Evolutionary conservation across 2,329 filamentous ascomycete genomes (phyloP).

Genomic region (Colletotrichum tanaceti): DNA sequence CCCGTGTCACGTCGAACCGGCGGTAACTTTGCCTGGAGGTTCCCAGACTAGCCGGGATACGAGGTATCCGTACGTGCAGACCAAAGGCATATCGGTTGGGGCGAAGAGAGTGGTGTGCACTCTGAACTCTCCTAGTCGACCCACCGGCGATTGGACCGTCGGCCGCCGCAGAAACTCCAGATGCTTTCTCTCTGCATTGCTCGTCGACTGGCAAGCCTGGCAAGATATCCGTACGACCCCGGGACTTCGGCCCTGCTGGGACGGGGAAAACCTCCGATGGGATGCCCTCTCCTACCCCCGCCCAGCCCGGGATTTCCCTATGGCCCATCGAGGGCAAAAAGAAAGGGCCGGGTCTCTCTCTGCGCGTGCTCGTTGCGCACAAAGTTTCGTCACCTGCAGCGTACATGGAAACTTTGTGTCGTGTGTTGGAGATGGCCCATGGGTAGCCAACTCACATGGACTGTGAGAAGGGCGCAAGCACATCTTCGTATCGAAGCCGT

Average conservation of each 20-base stretch:
- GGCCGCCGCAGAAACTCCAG: neutral
- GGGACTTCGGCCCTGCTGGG: too few relatives aligned
- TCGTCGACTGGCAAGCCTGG: too few relatives aligned
- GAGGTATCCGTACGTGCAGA: too few relatives aligned
- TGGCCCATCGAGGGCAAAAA: too few relatives aligned
- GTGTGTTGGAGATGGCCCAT: conserved; percentile 1
- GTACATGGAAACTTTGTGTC: neutral
- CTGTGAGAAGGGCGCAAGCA: neutral
- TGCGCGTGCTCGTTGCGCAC: neutral
- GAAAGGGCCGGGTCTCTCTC: neutral
- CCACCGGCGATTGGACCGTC: neutral
- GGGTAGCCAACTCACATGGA: too few relatives aligned
- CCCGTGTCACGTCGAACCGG: neutral
- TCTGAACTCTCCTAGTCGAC: too few relatives aligned
- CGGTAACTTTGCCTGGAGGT: neutral
- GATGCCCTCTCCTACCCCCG: too few relatives aligned
- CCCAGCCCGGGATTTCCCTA: too few relatives aligned
- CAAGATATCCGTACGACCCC: too few relatives aligned
- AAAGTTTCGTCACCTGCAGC: neutral
- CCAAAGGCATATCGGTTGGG: neutral
- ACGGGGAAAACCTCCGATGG: too few relatives aligned
- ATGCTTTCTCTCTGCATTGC: too few relatives aligned
- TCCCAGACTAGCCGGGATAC: neutral
- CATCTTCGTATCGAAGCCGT: neutral
- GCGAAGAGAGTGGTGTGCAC: neutral